Percentiles rank a stretch among this genome's conserved stretches.
phyloP scores from a whole-genome alignment of 306 rosid species.

The Heteromeles arbutifolia region DNA sequence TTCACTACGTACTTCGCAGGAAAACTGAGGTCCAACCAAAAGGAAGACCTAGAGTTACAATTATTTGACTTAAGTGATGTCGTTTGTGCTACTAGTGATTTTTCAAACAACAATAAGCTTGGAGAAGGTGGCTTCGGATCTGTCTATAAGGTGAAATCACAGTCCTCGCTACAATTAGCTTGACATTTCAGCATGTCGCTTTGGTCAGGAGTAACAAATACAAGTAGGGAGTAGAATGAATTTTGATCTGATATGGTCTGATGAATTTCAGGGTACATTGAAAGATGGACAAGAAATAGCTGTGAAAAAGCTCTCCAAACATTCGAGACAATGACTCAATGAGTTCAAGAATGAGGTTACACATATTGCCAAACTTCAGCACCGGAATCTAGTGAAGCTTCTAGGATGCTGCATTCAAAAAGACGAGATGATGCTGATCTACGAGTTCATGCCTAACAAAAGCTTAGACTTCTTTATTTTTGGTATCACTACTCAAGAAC shows the following conservation, averaged over 20 bases:
- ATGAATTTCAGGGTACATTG: neutral
- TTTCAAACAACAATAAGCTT: neutral
- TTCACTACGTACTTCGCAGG: neutral
- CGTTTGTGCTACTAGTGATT: neutral
- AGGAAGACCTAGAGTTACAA: slow-evolving; percentile 9
- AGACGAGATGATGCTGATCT: slow-evolving; percentile 31
- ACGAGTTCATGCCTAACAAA: slow-evolving; percentile 33
- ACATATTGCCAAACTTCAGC: slow-evolving; percentile 28
- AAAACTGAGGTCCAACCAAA: neutral
- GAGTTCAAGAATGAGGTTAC: slow-evolving; percentile 10
- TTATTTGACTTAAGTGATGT: neutral
- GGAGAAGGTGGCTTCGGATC: slow-evolving; percentile 9
- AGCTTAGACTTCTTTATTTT: slow-evolving; percentile 46
- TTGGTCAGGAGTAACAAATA: too few relatives aligned
- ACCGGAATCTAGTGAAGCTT: slow-evolving; percentile 33
- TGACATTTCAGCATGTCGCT: too few relatives aligned
- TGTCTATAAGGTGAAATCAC: too few relatives aligned
- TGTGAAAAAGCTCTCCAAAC: neutral
- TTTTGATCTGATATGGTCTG: too few relatives aligned
- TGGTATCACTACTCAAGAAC: slow-evolving; percentile 12
- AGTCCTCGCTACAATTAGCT: too few relatives aligned
- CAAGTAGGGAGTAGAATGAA: too few relatives aligned
- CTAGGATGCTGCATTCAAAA: slow-evolving; percentile 31
- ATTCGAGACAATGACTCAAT: slow-evolving; percentile 5
- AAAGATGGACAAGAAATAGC: slow-evolving; percentile 4